These are phyloP conservation scores for Alternaria gaisen DNA, from an alignment of 2,329 filamentous ascomycete genomes.

Conservation along the genomic window DNA sequence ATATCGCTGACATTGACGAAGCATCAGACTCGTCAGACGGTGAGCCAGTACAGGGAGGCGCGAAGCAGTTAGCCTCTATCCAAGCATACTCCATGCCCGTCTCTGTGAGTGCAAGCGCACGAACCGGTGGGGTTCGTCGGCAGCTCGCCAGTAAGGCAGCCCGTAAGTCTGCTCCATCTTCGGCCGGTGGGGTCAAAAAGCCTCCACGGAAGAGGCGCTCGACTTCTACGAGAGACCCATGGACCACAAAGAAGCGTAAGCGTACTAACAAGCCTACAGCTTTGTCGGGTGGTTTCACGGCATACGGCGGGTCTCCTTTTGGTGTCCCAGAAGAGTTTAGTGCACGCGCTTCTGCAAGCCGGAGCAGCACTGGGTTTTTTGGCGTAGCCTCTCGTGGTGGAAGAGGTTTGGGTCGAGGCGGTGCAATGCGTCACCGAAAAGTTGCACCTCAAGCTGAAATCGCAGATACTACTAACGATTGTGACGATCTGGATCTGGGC, in stretches of 20 bases:
- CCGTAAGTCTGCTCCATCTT: slow-evolving; percentile 1
- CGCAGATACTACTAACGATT: background rate
- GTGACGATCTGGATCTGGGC: too few relatives aligned
- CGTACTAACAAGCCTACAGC: background rate
- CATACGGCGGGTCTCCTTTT: background rate
- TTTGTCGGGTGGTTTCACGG: background rate
- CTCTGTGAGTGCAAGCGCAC: background rate
- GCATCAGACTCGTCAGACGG: too few relatives aligned
- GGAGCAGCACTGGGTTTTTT: too few relatives aligned
- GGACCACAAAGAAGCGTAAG: background rate
- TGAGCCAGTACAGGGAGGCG: too few relatives aligned
- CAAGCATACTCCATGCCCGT: background rate
- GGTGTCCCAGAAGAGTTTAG: too few relatives aligned
- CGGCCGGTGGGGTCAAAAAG: background rate
- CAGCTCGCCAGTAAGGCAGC: slow-evolving; percentile 1
- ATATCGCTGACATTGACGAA: background rate
- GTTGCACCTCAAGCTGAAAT: background rate
- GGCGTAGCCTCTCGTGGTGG: background rate
- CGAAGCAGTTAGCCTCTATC: background rate
- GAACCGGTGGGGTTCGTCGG: background rate
- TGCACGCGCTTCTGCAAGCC: too few relatives aligned
- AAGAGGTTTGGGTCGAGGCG: background rate
- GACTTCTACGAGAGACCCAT: background rate
- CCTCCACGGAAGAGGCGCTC: background rate
- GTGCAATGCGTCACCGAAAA: background rate